These are phyloP conservation scores for Fusarium tricinctum DNA, from an alignment of 2,329 filamentous ascomycete genomes.

Conservation along the genomic window DNA sequence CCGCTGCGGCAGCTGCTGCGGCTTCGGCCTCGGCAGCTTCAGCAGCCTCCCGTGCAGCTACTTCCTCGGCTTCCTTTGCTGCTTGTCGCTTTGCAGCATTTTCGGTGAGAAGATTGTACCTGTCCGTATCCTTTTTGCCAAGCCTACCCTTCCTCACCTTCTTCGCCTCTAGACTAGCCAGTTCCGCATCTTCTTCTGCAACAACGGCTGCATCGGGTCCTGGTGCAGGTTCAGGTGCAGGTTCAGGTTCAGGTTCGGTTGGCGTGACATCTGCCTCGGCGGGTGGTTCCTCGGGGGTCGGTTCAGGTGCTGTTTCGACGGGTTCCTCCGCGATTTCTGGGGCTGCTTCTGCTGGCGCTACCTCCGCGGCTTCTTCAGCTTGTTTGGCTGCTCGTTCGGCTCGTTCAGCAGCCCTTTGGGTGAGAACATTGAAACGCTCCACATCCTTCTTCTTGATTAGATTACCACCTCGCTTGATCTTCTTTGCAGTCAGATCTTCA, in stretches of 20 bases:
- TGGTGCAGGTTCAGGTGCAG: constrained; percentile 11
- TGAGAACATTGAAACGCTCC: constrained; percentile 42
- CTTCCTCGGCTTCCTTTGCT: constrained; percentile 39
- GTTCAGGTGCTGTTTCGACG: constrained; percentile 29
- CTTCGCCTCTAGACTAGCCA: constrained; percentile 41
- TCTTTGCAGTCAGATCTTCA: constrained; percentile 40
- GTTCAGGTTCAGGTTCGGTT: constrained; percentile 10
- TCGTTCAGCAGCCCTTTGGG: constrained; percentile 15
- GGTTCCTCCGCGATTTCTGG: constrained; percentile 36
- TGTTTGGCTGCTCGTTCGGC: constrained; percentile 47
- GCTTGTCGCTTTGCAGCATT: constrained; percentile 39
- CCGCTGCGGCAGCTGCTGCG: constrained; percentile 10
- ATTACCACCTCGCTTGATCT: constrained; percentile 45
- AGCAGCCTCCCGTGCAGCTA: constrained; percentile 44
- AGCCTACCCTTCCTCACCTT: constrained; percentile 45
- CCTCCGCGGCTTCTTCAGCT: constrained; percentile 43
- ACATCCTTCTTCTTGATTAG: constrained; percentile 43
- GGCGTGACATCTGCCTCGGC: constrained; percentile 25
- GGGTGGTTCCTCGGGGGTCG: constrained; percentile 14
- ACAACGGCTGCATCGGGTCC: constrained; percentile 39
- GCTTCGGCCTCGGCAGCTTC: constrained; percentile 15
- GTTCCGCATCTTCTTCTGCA: constrained; percentile 42
- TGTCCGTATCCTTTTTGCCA: constrained; percentile 42
- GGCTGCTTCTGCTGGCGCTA: constrained; percentile 17
- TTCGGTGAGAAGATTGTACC: constrained; percentile 38